Base-by-base conservation (phyloP, 2,329 filamentous ascomycete genomes). In the Paramyrothecium sp. region DNA sequence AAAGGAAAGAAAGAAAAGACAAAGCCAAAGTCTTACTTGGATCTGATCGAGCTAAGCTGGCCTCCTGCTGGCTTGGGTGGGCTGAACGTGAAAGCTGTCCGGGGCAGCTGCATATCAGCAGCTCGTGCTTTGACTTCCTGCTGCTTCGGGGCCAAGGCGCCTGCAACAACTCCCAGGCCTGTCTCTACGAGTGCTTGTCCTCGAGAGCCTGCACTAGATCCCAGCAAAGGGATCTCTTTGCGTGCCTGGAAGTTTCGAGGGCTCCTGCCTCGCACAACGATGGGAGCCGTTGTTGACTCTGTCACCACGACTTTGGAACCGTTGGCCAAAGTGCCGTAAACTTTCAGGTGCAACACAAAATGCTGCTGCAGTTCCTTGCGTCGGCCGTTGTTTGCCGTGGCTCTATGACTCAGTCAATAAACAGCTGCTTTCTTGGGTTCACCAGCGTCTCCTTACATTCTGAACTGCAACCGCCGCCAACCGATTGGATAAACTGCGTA, bases 341-440 rank as follows among this genome's bases (percentile, higher is more conserved):
- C 88, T 73, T 94, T 96, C 54, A 98, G 78, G 61, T 92, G 89
- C 57, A 98, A 82, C 12, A 96, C 88, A 73, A 98, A 98, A 75
- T 98, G 94, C 70, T 98, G 94, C 71, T 98, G 94, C 50, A 98
- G 83, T 72, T 98, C 94, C 77, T 97, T 96, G 61, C 94, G 84
- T 59, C 94, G 87, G 12, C 94, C 94, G 71, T 98, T 98, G 76
- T 98, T 98, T 56, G 94, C 94, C 10, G 94, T 98, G 19, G 94
- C 94, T 71, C 94, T 86, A 57, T 44, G 22, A 10, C 10, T 30
- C 10, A 5, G 26, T 30, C 38, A 44, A 16, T 17, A 44, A 26
- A 33, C 53, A 57, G 21, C 13, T 23, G 56, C 26, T 4, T 10
- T 23, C 16, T 8, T n/a, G 26, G 49, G 47, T 8, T 13, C 17